Evolutionary conservation across 345 rosid genomes (phyloP).

Genomic region (Lepidium sativum): DNA sequence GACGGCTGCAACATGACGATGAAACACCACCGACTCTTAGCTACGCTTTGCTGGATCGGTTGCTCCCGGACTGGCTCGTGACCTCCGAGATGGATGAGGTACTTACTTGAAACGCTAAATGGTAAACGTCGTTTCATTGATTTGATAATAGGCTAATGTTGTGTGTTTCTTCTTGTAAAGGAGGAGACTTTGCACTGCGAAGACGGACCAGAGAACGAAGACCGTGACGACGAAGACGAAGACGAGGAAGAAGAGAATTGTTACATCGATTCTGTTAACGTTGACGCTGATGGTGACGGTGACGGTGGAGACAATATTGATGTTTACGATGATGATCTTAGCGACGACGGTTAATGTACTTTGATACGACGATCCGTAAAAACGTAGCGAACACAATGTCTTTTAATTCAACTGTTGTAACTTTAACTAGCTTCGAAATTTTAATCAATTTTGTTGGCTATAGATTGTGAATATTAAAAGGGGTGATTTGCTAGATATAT

Average conservation of each 20-base stretch:
- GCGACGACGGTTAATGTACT: conserved; percentile 23
- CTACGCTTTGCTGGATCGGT: conserved; percentile 38
- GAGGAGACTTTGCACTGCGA: conserved; percentile 18
- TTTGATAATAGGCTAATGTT: background rate
- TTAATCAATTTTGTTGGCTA: background rate
- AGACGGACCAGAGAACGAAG: conserved; percentile 20
- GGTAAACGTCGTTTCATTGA: background rate
- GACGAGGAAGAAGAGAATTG: conserved; percentile 7
- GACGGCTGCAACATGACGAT: conserved; percentile 30
- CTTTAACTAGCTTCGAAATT: background rate
- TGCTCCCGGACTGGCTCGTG: conserved; percentile 62
- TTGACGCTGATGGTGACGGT: background rate
- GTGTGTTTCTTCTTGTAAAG: too few species aligned
- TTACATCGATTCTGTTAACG: conserved; percentile 2
- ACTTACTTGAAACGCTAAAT: background rate
- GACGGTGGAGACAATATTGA: conserved; percentile 31
- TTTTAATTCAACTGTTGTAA: background rate
- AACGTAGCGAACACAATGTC: background rate
- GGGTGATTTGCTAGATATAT: background rate
- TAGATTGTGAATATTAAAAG: background rate
- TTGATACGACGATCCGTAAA: background rate
- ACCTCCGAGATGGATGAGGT: conserved; percentile 63
- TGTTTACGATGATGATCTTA: conserved; percentile 36
- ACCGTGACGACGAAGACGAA: conserved; percentile 2
- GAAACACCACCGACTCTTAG: conserved; percentile 32